Evolutionary conservation across 495 filamentous ascomycete genomes (phyloP).

Genomic region (Hypoxylon lienhwacheense): DNA sequence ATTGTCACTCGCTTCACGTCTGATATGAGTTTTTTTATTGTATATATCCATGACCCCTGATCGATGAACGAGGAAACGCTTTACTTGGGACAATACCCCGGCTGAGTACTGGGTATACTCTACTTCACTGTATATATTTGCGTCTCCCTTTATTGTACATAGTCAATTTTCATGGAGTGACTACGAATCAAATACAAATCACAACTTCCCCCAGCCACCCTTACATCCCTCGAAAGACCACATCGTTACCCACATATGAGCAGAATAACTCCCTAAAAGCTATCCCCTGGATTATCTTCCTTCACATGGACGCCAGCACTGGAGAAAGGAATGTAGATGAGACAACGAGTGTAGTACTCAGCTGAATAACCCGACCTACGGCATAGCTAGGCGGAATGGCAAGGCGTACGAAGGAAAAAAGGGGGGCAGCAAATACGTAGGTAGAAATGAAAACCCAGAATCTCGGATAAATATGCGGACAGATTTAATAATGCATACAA

Average conservation of each 20-base stretch:
- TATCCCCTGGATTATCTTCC: background rate
- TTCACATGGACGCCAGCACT: background rate
- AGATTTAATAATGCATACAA: too few relatives aligned
- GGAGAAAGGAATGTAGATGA: background rate
- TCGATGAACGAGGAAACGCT: background rate
- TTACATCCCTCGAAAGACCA: too few relatives aligned
- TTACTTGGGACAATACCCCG: background rate
- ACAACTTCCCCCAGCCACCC: too few relatives aligned
- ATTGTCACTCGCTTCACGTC: constrained; percentile 13
- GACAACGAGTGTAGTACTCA: background rate
- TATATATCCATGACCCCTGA: constrained; percentile 13
- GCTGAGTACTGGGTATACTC: background rate
- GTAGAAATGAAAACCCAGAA: too few relatives aligned
- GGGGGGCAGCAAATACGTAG: too few relatives aligned
- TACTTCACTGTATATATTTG: constrained; percentile 22
- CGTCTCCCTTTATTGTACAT: constrained; percentile 8
- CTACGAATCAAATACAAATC: too few relatives aligned
- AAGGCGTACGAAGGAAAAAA: too few relatives aligned
- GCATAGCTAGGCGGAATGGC: background rate
- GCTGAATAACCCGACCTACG: background rate
- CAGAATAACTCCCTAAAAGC: background rate
- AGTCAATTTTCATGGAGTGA: too few relatives aligned
- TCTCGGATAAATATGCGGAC: too few relatives aligned
- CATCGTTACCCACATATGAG: background rate
- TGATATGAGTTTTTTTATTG: constrained; percentile 7